These are phyloP conservation scores for Ceratobasidium papillatum DNA, from an alignment of 1,284 basidiomycete genomes.

Conservation along the genomic window DNA sequence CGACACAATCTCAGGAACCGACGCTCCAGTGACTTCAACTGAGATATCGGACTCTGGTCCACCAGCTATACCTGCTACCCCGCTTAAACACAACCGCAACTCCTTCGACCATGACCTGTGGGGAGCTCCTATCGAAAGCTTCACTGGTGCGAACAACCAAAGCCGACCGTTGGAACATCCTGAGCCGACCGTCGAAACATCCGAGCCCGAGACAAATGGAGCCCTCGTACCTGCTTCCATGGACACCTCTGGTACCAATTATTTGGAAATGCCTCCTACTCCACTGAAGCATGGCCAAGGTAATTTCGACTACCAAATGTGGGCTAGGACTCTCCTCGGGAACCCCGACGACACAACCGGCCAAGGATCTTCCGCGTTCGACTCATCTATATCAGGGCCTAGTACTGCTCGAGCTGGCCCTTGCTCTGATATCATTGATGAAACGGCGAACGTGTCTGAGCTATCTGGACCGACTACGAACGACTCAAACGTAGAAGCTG, in stretches of 20 bases:
- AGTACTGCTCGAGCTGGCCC: background rate
- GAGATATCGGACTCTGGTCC: background rate
- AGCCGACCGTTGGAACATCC: background rate
- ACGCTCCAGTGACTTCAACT: background rate
- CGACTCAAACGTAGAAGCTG: too few species aligned
- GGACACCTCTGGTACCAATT: background rate
- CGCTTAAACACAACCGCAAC: background rate
- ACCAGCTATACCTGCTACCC: background rate
- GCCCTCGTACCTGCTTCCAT: background rate
- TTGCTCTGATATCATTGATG: too few species aligned
- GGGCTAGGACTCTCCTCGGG: background rate
- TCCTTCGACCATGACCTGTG: background rate
- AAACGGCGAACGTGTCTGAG: too few species aligned
- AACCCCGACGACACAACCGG: background rate
- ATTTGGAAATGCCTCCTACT: background rate
- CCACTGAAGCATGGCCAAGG: background rate
- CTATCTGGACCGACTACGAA: too few species aligned
- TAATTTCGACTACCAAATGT: background rate
- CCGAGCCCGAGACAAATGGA: background rate
- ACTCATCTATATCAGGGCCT: background rate
- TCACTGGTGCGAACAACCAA: background rate
- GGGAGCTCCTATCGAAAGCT: background rate
- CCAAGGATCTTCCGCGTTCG: too few species aligned
- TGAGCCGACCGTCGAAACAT: background rate
- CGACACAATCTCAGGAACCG: too few species aligned